phyloP scores from a whole-genome alignment of 257 asterid species.

The Nyctanthes arbortristis region DNA sequence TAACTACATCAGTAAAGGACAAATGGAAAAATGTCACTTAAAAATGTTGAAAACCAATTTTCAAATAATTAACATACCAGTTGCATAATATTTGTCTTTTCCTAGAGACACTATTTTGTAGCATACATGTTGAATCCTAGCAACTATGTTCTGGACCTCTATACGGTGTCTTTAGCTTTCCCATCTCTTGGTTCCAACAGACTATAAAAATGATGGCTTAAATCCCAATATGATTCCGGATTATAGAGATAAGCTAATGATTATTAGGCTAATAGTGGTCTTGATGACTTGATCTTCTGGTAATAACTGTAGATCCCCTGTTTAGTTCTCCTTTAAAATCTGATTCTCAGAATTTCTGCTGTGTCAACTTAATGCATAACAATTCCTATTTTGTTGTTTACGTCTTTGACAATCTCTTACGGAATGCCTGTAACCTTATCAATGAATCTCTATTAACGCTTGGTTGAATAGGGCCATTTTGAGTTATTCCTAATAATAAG shows the following conservation, averaged over 20 bases:
- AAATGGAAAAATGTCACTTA: background rate
- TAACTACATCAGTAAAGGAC: background rate
- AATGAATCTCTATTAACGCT: slow-evolving; percentile 1
- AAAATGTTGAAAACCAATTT: background rate
- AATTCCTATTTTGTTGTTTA: background rate
- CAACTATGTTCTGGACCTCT: slow-evolving; percentile 2
- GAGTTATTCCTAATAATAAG: background rate
- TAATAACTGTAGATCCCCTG: background rate
- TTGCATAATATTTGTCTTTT: slow-evolving; percentile 1
- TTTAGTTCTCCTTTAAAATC: slow-evolving; percentile 7
- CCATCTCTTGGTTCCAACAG: slow-evolving; percentile 46
- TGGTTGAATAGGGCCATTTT: background rate
- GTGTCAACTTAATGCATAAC: background rate
- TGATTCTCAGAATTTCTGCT: background rate
- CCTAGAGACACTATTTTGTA: slow-evolving; percentile 9
- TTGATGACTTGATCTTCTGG: slow-evolving; percentile 4
- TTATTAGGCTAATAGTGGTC: background rate
- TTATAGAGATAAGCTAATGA: slow-evolving; percentile 72
- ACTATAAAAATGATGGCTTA: slow-evolving; percentile 48
- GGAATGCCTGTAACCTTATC: background rate
- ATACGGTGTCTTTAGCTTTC: slow-evolving; percentile 11
- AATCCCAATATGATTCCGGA: slow-evolving; percentile 79
- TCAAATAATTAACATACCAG: background rate
- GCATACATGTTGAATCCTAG: slow-evolving; percentile 2
- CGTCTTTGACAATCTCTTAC: background rate